Conservation (phyloP, 768 basidiomycete genomes). For the Boletus huronensis region DNA sequence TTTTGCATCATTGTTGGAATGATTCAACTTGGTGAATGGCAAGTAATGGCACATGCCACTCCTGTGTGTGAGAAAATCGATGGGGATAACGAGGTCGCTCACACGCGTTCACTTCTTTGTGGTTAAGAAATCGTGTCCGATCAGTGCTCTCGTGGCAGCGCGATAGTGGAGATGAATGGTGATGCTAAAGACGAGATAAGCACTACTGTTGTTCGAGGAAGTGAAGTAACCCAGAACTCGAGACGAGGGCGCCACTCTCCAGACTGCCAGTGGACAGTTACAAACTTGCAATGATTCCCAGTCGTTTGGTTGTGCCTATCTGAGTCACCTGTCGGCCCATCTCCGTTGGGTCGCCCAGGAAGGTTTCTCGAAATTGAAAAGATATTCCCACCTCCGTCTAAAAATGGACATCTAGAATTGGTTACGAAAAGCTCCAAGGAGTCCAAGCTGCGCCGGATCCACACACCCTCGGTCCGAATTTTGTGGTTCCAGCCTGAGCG, state of each 20-base stretch:
- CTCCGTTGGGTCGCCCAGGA: background rate
- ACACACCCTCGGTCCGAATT: too few relatives aligned
- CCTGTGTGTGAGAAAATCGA: slow-evolving; percentile 1
- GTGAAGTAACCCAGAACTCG: background rate
- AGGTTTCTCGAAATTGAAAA: background rate
- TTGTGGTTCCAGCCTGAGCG: too few relatives aligned
- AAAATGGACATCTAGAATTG: background rate
- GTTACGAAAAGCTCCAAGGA: background rate
- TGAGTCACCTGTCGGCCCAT: background rate
- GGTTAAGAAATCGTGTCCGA: background rate
- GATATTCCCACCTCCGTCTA: background rate
- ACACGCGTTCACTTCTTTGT: background rate
- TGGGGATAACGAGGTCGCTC: background rate
- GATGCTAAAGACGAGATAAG: background rate
- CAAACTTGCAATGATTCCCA: too few relatives aligned
- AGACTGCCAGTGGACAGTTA: background rate
- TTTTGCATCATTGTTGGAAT: background rate
- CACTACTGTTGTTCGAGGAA: background rate
- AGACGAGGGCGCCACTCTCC: background rate
- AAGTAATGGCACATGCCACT: too few relatives aligned
- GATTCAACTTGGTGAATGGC: background rate
- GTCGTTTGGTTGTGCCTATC: background rate
- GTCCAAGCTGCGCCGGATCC: background rate
- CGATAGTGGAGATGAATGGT: background rate
- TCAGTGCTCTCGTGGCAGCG: background rate